Conservation (phyloP, 805 yeast genomes). For the Suhomyces sp. region DNA sequence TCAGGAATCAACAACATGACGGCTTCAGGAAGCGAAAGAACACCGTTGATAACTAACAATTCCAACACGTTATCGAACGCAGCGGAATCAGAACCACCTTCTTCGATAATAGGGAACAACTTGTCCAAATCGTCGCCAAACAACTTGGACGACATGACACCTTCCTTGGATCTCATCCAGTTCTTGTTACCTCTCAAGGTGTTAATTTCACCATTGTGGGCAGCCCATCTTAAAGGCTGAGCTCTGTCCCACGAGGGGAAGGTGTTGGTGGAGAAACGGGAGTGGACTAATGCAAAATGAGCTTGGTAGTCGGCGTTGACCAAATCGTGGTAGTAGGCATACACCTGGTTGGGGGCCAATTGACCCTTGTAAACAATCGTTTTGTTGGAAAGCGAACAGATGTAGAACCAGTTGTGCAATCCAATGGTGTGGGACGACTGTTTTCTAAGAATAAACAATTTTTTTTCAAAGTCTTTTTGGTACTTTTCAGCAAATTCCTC, state of each 20-base stretch:
- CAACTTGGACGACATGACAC: slow-evolving; percentile 83
- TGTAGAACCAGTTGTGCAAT: slow-evolving; percentile 95
- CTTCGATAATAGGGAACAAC: slow-evolving; percentile 92
- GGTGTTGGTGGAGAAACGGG: slow-evolving; percentile 95
- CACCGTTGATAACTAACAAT: slow-evolving; percentile 87
- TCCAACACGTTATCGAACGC: slow-evolving; percentile 96
- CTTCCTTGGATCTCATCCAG: slow-evolving; percentile 99
- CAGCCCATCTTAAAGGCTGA: slow-evolving; percentile 95
- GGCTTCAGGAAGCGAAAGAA: slow-evolving; percentile 90
- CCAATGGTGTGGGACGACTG: slow-evolving; percentile 90
- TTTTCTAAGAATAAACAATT: slow-evolving; percentile 81
- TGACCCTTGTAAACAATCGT: slow-evolving; percentile 97
- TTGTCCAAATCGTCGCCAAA: slow-evolving; percentile 91
- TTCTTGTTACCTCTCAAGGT: slow-evolving; percentile 96
- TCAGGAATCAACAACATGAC: slow-evolving; percentile 96
- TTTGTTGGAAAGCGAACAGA: slow-evolving; percentile 84
- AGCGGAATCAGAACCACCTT: slow-evolving; percentile 98
- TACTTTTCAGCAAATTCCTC: slow-evolving; percentile 55
- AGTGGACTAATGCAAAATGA: slow-evolving; percentile 94
- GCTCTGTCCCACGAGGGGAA: slow-evolving; percentile 99
- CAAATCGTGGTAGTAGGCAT: slow-evolving; percentile 89
- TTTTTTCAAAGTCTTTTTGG: slow-evolving; percentile 72
- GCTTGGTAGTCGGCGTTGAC: slow-evolving; percentile 89
- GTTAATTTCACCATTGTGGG: slow-evolving; percentile 98
- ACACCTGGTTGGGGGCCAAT: slow-evolving; percentile 93